Conservation (phyloP, 495 filamentous ascomycete genomes). For the Mycothermus thermophilus region DNA sequence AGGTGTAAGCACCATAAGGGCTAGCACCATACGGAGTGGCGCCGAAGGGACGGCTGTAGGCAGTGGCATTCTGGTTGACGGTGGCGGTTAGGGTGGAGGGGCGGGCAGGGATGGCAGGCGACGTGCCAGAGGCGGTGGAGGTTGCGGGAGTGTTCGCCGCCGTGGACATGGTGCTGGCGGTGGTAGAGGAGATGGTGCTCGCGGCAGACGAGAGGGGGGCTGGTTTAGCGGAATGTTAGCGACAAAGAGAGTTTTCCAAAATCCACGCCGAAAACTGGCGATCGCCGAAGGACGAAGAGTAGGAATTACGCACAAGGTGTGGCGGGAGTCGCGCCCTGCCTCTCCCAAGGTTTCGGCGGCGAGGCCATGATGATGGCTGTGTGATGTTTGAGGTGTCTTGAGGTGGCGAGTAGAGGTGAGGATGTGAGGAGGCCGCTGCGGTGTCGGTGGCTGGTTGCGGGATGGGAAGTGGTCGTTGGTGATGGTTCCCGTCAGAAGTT, state of each 20-base stretch:
- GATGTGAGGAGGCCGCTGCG: too few species aligned
- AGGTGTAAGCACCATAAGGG: constrained; percentile 32
- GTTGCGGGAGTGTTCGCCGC: constrained; percentile 18
- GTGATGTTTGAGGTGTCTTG: background rate
- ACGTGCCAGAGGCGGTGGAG: constrained; percentile 22
- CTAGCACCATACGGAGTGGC: constrained; percentile 49
- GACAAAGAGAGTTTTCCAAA: background rate
- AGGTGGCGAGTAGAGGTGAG: too few species aligned
- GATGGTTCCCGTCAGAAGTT: too few species aligned
- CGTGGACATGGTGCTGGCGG: constrained; percentile 37
- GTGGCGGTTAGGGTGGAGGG: constrained; percentile 63
- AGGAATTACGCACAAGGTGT: constrained; percentile 32
- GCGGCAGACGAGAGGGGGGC: constrained; percentile 14
- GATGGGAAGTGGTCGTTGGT: too few species aligned
- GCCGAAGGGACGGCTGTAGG: constrained; percentile 44
- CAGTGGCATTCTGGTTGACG: constrained; percentile 70
- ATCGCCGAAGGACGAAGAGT: constrained; percentile 2
- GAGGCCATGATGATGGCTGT: constrained; percentile 39
- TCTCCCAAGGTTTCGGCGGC: constrained; percentile 95
- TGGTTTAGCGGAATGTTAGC: background rate
- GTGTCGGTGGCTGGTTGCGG: too few species aligned
- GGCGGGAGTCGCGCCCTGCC: constrained; percentile 47
- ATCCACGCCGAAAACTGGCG: background rate
- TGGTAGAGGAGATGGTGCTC: constrained; percentile 28
- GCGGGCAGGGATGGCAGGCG: constrained; percentile 65